These are phyloP conservation scores for Phaffomyces opuntiae DNA, from an alignment of 805 yeast genomes.

Conservation along the genomic window DNA sequence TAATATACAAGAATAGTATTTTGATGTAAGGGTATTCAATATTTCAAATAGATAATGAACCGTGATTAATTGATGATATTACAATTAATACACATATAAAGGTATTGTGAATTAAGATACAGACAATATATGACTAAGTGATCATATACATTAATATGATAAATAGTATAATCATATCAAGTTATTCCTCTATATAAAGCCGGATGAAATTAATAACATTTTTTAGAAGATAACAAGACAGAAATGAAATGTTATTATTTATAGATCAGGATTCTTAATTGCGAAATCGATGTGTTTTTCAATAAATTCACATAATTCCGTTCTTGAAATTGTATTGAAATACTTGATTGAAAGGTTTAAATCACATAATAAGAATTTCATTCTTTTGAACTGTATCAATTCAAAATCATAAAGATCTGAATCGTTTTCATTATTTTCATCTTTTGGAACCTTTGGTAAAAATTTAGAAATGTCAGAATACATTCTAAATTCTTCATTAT, in stretches of 20 bases:
- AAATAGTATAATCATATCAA: no score
- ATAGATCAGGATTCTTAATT: conserved; percentile 5
- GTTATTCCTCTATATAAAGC: no score
- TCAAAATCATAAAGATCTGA: conserved; percentile 40
- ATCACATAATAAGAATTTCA: conserved; percentile 48
- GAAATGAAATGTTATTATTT: no score
- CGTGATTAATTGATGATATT: no score
- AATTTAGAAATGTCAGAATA: conserved; percentile 18
- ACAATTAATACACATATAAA: no score
- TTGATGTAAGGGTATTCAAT: no score
- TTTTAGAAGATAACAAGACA: not conserved
- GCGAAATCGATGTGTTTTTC: conserved; percentile 37
- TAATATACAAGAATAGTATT: no score
- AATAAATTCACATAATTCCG: conserved; percentile 43
- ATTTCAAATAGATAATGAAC: no score
- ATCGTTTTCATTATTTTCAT: conserved; percentile 1
- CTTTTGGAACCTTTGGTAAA: conserved; percentile 21
- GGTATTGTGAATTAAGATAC: no score
- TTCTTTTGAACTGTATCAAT: conserved; percentile 46
- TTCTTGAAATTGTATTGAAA: conserved; percentile 35
- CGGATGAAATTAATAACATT: not conserved
- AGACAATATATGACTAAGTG: no score
- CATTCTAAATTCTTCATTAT: conserved; percentile 20
- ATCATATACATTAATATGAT: no score
- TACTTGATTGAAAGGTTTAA: conserved; percentile 36